A percentile compares a stretch with the other conserved stretches of the same genome.
phyloP scores from a whole-genome alignment of 2,329 filamentous ascomycete species.

The Colletotrichum musae region DNA sequence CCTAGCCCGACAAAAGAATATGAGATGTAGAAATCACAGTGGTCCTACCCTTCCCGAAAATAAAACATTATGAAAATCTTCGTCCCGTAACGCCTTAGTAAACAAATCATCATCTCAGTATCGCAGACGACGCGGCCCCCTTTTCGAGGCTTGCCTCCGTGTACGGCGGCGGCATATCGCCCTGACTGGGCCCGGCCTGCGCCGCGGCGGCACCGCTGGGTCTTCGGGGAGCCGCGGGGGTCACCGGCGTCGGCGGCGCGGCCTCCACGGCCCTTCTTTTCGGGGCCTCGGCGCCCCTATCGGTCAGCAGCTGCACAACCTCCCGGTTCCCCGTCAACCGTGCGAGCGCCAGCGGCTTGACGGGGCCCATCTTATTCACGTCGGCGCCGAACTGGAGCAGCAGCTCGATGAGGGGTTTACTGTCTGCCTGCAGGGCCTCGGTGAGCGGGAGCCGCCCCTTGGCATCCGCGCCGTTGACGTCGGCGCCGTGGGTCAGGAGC shows the following conservation, averaged over 20 bases:
- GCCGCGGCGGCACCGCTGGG: not conserved
- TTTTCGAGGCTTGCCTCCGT: slow-evolving; percentile 8
- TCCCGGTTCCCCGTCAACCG: slow-evolving; percentile 26
- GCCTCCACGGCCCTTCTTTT: not conserved
- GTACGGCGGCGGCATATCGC: slow-evolving; percentile 20
- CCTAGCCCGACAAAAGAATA: too few species aligned
- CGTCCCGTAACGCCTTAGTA: too few species aligned
- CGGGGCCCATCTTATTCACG: slow-evolving; percentile 36
- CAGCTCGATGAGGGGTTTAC: slow-evolving; percentile 29
- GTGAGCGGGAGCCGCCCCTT: slow-evolving; percentile 38
- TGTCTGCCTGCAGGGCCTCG: slow-evolving; percentile 46
- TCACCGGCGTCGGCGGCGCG: not conserved
- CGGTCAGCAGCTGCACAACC: slow-evolving; percentile 27
- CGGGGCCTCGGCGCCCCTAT: slow-evolving; percentile 31
- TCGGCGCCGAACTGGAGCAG: slow-evolving; percentile 41
- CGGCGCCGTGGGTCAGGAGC: slow-evolving; percentile 51
- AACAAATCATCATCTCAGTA: not conserved
- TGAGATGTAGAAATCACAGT: too few species aligned
- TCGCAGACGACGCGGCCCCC: not conserved
- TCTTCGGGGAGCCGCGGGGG: slow-evolving; percentile 7
- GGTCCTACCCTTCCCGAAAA: too few species aligned
- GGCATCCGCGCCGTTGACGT: slow-evolving; percentile 46
- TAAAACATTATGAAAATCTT: too few species aligned
- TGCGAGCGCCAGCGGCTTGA: slow-evolving; percentile 34
- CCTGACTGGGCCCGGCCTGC: not conserved